These are phyloP conservation scores for Calophaca sinica DNA, from an alignment of 306 rosid genomes.

Conservation along the genomic window DNA sequence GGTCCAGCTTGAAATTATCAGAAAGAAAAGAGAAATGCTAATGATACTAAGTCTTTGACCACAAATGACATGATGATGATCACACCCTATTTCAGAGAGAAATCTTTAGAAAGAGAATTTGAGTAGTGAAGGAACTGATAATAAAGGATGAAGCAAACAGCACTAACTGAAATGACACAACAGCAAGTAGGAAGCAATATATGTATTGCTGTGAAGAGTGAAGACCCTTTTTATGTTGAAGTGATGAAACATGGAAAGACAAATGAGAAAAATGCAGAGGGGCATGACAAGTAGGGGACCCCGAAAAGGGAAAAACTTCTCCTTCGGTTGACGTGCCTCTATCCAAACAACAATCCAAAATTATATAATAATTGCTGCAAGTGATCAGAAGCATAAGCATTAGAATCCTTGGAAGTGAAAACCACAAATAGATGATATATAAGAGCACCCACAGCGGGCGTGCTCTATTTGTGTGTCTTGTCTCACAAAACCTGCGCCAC, in stretches of 20 bases:
- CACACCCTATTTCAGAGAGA: conserved; percentile 53
- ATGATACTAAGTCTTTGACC: too few relatives aligned
- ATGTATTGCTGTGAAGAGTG: background rate
- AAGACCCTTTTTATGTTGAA: conserved; percentile 44
- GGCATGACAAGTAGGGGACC: conserved; percentile 52
- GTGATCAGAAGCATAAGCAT: conserved; percentile 41
- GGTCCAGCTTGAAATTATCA: conserved; percentile 64
- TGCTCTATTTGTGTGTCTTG: too few relatives aligned
- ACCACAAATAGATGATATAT: conserved; percentile 43
- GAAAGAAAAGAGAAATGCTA: conserved; percentile 57
- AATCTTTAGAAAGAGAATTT: background rate
- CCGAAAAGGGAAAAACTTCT: conserved; percentile 58
- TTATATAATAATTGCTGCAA: conserved; percentile 44
- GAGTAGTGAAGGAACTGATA: conserved; percentile 36
- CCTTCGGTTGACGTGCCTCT: conserved; percentile 61
- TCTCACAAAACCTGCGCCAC: too few relatives aligned
- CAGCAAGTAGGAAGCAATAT: conserved; percentile 32
- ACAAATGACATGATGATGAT: too few relatives aligned
- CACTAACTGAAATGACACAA: conserved; percentile 45
- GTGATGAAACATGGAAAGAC: conserved; percentile 80
- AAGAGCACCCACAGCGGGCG: too few relatives aligned
- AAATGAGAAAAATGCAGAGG: conserved; percentile 66
- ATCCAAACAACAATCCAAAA: conserved; percentile 46
- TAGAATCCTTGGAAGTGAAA: conserved; percentile 17
- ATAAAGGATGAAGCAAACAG: conserved; percentile 37